phyloP scores from a whole-genome alignment of 495 filamentous ascomycete genomes.

The Tuber umbilicatum region DNA sequence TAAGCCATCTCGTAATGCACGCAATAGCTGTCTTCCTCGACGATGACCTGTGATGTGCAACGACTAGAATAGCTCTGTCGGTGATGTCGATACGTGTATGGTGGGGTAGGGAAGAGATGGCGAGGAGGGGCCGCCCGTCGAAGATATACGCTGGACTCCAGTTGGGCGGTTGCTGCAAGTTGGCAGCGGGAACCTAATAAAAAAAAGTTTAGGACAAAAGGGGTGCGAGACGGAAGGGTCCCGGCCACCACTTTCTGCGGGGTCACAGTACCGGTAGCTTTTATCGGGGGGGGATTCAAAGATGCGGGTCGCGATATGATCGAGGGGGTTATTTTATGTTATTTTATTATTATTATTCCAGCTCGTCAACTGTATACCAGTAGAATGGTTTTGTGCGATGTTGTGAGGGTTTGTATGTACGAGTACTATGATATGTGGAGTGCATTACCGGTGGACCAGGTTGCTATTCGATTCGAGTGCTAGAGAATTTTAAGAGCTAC shows the following conservation, averaged over 20 bases:
- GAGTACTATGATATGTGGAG: neutral
- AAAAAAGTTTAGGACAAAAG: neutral
- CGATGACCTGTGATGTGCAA: neutral
- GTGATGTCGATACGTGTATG: neutral
- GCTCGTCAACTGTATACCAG: neutral
- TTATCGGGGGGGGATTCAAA: neutral
- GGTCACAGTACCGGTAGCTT: too few relatives aligned
- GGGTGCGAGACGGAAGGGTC: neutral
- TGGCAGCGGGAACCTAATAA: neutral
- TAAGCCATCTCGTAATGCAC: slow-evolving; percentile 27
- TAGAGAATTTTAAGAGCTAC: neutral
- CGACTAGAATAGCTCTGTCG: neutral
- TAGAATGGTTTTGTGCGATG: neutral
- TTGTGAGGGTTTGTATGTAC: neutral
- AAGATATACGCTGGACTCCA: neutral
- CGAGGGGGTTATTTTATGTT: neutral
- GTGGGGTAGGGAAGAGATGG: slow-evolving; percentile 9
- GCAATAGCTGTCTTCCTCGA: neutral
- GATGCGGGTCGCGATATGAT: neutral
- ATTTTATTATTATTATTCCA: neutral
- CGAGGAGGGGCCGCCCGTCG: slow-evolving; percentile 6
- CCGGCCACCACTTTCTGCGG: neutral
- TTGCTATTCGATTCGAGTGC: neutral
- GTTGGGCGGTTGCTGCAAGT: neutral
- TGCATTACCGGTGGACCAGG: neutral